phyloP scores from a whole-genome alignment of 352 stramenopile genomes.

The Pythium guiyangense region DNA sequence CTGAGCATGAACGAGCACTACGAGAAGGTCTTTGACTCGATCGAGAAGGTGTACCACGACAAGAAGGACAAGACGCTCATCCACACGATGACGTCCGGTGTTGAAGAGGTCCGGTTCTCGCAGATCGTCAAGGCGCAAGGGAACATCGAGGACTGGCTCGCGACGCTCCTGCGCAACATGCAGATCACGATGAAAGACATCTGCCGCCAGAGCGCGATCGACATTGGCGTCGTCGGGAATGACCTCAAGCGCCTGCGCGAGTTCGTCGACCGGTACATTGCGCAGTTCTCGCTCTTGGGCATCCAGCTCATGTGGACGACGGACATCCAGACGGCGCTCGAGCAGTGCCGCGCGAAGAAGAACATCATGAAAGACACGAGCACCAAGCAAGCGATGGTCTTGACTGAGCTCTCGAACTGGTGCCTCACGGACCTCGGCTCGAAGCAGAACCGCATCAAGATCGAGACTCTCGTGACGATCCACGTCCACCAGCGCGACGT shows the following conservation, averaged over 20 bases:
- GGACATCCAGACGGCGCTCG: constrained; percentile 93
- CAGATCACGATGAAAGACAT: constrained; percentile 97
- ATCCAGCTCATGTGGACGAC: constrained; percentile 97
- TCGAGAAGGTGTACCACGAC: constrained; percentile 97
- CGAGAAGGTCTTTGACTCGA: constrained; percentile 98
- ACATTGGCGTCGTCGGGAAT: constrained; percentile 90
- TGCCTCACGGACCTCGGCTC: constrained; percentile 95
- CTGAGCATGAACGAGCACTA: constrained; percentile 99
- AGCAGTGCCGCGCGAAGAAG: constrained; percentile 95
- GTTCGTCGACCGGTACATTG: constrained; percentile 94
- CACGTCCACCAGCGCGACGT: constrained; percentile 98
- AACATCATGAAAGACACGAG: constrained; percentile 98
- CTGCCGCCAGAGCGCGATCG: constrained; percentile 89
- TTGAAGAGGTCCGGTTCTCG: constrained; percentile 94
- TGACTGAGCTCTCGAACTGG: constrained; percentile 95
- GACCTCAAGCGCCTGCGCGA: constrained; percentile 90
- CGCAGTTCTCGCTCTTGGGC: constrained; percentile 94
- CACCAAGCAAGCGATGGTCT: constrained; percentile 90
- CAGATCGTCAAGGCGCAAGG: constrained; percentile 94
- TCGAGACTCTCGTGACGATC: constrained; percentile 97
- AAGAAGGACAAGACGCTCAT: constrained; percentile 98
- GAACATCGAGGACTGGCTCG: constrained; percentile 99
- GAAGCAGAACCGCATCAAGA: constrained; percentile 97
- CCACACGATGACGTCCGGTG: constrained; percentile 90
- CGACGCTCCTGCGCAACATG: constrained; percentile 93